Evolutionary conservation across 352 stramenopile species (phyloP).

Genomic region (Globisporangium ultimum): DNA sequence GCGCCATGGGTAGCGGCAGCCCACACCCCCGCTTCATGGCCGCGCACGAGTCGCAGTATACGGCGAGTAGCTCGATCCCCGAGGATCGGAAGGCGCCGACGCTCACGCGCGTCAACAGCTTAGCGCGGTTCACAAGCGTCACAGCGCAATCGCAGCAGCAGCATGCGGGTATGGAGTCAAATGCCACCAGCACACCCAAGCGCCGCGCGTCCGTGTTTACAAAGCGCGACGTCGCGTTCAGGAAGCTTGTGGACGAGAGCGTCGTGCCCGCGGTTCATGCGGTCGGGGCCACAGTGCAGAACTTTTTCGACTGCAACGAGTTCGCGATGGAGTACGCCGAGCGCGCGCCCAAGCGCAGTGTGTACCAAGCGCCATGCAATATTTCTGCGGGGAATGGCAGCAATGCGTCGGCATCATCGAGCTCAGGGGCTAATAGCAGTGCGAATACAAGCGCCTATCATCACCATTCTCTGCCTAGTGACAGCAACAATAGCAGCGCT

Average conservation of each 20-base stretch:
- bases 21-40: not conserved
- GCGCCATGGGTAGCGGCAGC: not conserved
- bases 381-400: not conserved
- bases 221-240: conserved; percentile 28
- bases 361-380: conserved; percentile 4
- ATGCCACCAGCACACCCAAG: not conserved
- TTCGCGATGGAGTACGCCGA: conserved; percentile 66
- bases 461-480: no score
- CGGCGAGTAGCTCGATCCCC: not conserved
- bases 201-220: conserved; percentile 8
- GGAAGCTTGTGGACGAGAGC: conserved; percentile 37
- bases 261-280: conserved; percentile 14
- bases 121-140: not conserved
- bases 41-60: not conserved
- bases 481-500: not conserved
- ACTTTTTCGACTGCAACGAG: conserved; percentile 40
- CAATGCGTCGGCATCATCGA: not conserved
- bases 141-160: conserved; percentile 8
- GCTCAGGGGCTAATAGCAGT: not conserved
- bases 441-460: not conserved
- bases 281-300: not conserved
- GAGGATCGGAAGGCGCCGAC: not conserved
- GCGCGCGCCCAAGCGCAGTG: conserved; percentile 23
- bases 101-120: not conserved
- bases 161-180: not conserved